Conservation (phyloP, 2,329 filamentous ascomycete genomes). For the Ophiostoma sp. region DNA sequence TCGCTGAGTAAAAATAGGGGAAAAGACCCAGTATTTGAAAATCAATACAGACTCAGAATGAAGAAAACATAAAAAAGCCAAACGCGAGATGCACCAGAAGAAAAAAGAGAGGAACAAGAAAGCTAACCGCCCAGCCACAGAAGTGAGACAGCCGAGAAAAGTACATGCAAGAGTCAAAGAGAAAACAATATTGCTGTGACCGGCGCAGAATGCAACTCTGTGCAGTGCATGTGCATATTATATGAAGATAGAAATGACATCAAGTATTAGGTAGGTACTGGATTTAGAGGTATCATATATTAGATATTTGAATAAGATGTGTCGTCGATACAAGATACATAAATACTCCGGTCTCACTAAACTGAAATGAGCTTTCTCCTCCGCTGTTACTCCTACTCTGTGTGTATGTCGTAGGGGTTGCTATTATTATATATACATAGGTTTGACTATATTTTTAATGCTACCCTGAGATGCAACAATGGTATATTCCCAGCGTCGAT, state of each 20-base stretch:
- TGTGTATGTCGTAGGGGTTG: no score
- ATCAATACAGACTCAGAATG: not conserved
- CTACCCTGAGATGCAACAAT: not conserved
- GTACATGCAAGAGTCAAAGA: conserved; percentile 11
- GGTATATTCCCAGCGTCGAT: conserved; percentile 1
- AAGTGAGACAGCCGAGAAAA: not conserved
- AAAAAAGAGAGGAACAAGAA: not conserved
- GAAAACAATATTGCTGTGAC: conserved; percentile 12
- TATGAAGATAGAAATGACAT: not conserved
- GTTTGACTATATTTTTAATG: not conserved
- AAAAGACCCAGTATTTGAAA: no score
- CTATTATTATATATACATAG: not conserved
- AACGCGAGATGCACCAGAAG: not conserved
- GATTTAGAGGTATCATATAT: not conserved
- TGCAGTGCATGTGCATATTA: not conserved
- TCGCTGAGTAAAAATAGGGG: no score
- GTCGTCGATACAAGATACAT: not conserved
- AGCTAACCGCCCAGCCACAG: conserved; percentile 1
- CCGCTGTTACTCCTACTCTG: not conserved
- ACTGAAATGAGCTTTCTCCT: not conserved
- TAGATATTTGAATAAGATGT: not conserved
- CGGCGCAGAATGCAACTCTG: conserved; percentile 12
- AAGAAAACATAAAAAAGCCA: not conserved
- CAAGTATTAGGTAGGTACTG: no score
- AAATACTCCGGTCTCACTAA: not conserved